These are phyloP conservation scores for Tetradesmus obliquus DNA, from an alignment of 139 green algal species.

Conservation along the genomic window DNA sequence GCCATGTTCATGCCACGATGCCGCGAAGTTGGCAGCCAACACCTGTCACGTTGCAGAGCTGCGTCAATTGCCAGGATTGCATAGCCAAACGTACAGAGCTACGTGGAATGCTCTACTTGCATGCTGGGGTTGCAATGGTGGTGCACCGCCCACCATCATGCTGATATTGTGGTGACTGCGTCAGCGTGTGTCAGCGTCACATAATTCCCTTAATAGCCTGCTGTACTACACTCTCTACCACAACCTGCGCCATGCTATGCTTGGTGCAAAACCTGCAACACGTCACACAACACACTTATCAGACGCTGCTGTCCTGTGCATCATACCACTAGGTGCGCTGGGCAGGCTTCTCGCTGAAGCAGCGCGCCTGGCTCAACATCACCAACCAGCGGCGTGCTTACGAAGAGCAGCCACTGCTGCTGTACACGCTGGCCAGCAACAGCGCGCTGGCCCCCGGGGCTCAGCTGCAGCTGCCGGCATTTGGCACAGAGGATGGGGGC, in stretches of 20 bases:
- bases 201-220: too few relatives aligned
- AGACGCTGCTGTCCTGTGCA: not conserved
- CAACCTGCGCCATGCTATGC: not conserved
- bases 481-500: too few relatives aligned
- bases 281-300: not conserved
- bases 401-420: slow-evolving; percentile 6
- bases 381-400: not conserved
- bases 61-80: too few relatives aligned
- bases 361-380: slow-evolving; percentile 16
- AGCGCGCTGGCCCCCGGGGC: not conserved
- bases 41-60: not conserved
- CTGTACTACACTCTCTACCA: not conserved
- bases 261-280: not conserved
- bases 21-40: not conserved
- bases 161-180: too few relatives aligned
- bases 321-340: not conserved
- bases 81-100: too few relatives aligned
- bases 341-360: slow-evolving; percentile 9
- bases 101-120: too few relatives aligned
- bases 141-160: not conserved
- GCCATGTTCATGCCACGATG: too few relatives aligned
- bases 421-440: not conserved
- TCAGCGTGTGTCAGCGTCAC: too few relatives aligned
- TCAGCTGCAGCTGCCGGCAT: not conserved
- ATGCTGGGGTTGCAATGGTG: too few relatives aligned